Conservation (phyloP, 2,329 filamentous ascomycete genomes). For the Epicoccum nigrum region DNA sequence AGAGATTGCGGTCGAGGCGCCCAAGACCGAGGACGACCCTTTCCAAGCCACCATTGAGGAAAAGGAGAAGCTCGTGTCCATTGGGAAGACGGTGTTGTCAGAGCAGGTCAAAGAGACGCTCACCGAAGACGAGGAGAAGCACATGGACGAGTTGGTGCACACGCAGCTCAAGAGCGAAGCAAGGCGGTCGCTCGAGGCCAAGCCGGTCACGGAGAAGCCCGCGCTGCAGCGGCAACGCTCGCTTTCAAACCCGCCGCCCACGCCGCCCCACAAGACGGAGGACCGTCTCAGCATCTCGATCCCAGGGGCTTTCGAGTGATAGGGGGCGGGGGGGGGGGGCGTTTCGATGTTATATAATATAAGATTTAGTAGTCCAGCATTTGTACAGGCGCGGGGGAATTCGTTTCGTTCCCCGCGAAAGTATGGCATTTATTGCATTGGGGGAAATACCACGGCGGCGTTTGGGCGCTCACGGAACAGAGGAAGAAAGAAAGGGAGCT, state of each 20-base stretch:
- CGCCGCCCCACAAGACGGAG: conserved; percentile 37
- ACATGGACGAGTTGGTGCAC: conserved; percentile 44
- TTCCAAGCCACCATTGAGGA: conserved; percentile 36
- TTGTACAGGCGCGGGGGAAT: conserved; percentile 7
- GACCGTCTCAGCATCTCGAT: conserved; percentile 45
- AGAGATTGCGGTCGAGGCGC: conserved; percentile 22
- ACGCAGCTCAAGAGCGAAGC: conserved; percentile 44
- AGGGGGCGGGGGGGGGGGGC: too few species aligned
- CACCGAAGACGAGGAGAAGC: conserved; percentile 40
- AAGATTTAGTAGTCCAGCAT: not conserved
- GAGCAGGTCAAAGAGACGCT: conserved; percentile 14
- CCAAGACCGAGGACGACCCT: conserved; percentile 43
- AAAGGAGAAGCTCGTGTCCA: conserved; percentile 44
- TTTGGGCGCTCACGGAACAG: conserved; percentile 7
- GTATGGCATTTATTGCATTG: conserved; percentile 1
- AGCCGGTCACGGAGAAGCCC: conserved; percentile 14
- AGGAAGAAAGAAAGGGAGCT: too few species aligned
- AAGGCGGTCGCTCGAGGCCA: conserved; percentile 30
- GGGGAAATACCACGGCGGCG: conserved; percentile 16
- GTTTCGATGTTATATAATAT: too few species aligned
- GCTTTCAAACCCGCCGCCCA: conserved; percentile 30
- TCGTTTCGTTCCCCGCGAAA: not conserved
- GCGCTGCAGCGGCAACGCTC: conserved; percentile 31
- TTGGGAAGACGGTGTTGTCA: conserved; percentile 46
- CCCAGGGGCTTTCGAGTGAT: conserved; percentile 39